Percentiles rank a stretch among this genome's conserved stretches.
Evolutionary conservation across 108 stramenopile genomes (phyloP).

Genomic region (Skeletonema costatum): DNA sequence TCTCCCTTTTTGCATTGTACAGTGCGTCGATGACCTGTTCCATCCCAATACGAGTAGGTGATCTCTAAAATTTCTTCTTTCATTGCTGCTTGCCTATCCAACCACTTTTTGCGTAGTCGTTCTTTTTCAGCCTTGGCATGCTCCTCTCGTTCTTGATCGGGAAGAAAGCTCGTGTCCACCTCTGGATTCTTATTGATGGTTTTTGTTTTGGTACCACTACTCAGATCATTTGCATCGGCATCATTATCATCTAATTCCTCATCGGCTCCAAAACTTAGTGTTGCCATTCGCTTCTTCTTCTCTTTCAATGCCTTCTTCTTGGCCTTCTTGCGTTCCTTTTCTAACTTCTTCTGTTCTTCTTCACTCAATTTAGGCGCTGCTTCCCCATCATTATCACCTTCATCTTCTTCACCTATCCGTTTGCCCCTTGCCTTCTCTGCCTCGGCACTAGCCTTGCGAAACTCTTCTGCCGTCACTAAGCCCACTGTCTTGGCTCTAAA

Average conservation of each 20-base stretch:
- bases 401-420: slow-evolving; percentile 1
- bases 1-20: slow-evolving; percentile 83
- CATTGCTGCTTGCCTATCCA: slow-evolving; percentile 71
- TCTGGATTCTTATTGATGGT: slow-evolving; percentile 85
- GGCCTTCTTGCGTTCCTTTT: slow-evolving; percentile 38
- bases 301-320: slow-evolving; percentile 65
- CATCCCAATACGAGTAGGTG: slow-evolving; percentile 97
- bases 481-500: slow-evolving; percentile 79
- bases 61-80: slow-evolving; percentile 89
- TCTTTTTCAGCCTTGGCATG: slow-evolving; percentile 58
- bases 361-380: slow-evolving; percentile 19
- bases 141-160: slow-evolving; percentile 87
- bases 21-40: slow-evolving; percentile 90
- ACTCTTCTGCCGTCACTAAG: slow-evolving; percentile 86
- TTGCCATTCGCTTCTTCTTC: slow-evolving; percentile 67
- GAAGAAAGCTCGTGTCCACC: slow-evolving; percentile 93
- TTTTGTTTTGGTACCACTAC: slow-evolving; percentile 1
- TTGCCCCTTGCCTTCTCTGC: slow-evolving; percentile 35
- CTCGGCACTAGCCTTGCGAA: slow-evolving; percentile 55
- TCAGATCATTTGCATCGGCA: slow-evolving; percentile 10
- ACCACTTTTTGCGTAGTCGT: slow-evolving; percentile 85
- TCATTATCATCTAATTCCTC: slow-evolving; percentile 58
- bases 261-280: slow-evolving; percentile 71
- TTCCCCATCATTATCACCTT: slow-evolving; percentile 1
- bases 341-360: slow-evolving; percentile 40